Base-by-base conservation (phyloP, 2,329 filamentous ascomycete species). In the Alternaria panax region DNA sequence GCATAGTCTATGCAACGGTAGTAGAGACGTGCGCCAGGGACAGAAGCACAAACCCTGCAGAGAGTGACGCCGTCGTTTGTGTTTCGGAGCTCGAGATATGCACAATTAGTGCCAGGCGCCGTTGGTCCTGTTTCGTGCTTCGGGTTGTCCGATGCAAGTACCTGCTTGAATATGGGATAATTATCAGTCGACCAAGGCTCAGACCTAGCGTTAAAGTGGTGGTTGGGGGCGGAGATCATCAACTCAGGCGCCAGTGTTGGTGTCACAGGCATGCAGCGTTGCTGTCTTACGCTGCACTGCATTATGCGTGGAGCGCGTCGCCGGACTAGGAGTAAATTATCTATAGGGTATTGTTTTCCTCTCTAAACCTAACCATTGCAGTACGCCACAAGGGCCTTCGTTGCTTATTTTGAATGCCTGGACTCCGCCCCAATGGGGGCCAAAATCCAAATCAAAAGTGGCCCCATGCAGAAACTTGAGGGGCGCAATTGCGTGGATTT, bases 321-420 rank as follows among this genome's bases (percentile, higher is more conserved):
- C 54, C 45, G 60, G 40, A 57, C 45, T 24, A 5, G 45, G 54
- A 5, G 25, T 48, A 28, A 18, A 18, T 45, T 54, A 60, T 51
- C 9, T 22, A 18, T 12, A 18, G 8, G 4, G 2, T 4, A 22
- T n/a, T 36, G 14, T 6, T 14, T 22, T 9, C 18, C 18, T 16
- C 12, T 8, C 48, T 8, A 57, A 62, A 62, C 14, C 59, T 51
- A 53, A 25, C 54, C 62, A 64, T 54, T 64, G 8, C 22, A 47
- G 24, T 34, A n/a, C 55, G 55, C 48, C 48, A 18, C 34, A 42
- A 47, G 25, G 43, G 5, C 32, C 1, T 32, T 6, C 11, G 27
- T 34, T 43, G 38, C 28, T 40, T 36, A 5, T 53, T 50, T 27
- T 20, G 54, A 53, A 57, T 48, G 45, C 7, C 14, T 51, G 14